Evolutionary conservation across 768 basidiomycete genomes (phyloP).

Genomic region (Podaxis sp.): DNA sequence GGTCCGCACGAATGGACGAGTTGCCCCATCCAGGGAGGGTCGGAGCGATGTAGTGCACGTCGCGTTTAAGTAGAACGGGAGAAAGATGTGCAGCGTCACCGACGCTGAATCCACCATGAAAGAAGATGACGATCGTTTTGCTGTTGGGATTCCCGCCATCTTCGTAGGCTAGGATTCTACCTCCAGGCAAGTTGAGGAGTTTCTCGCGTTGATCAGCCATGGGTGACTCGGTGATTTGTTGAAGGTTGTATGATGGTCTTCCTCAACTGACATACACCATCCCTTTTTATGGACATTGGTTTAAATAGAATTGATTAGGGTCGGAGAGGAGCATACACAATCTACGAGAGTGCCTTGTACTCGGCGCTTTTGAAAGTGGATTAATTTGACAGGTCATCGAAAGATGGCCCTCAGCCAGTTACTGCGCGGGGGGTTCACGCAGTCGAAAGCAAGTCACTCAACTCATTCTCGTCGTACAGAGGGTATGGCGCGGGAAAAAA

Average conservation of each 20-base stretch:
- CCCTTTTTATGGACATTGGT: background rate
- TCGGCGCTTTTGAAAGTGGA: too few relatives aligned
- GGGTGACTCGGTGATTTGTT: background rate
- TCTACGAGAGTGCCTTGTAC: too few relatives aligned
- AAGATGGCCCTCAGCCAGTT: too few relatives aligned
- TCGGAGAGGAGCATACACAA: too few relatives aligned
- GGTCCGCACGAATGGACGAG: constrained; percentile 39
- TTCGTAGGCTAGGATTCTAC: constrained; percentile 53
- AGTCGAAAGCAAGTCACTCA: too few relatives aligned
- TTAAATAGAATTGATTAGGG: background rate
- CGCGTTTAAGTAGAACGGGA: constrained; percentile 34
- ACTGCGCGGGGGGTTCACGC: too few relatives aligned
- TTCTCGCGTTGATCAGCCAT: constrained; percentile 29
- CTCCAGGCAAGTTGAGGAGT: constrained; percentile 37
- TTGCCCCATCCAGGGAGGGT: constrained; percentile 62
- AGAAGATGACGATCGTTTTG: constrained; percentile 47
- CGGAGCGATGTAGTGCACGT: constrained; percentile 47
- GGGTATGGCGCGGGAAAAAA: background rate
- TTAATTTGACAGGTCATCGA: background rate
- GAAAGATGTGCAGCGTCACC: constrained; percentile 40
- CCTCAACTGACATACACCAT: background rate
- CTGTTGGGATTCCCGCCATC: constrained; percentile 52
- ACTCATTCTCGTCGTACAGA: background rate
- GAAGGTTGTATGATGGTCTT: background rate
- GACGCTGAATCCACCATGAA: constrained; percentile 57